These are phyloP conservation scores for Dioszegia crocea DNA, from an alignment of 768 basidiomycete genomes.

Conservation along the genomic window DNA sequence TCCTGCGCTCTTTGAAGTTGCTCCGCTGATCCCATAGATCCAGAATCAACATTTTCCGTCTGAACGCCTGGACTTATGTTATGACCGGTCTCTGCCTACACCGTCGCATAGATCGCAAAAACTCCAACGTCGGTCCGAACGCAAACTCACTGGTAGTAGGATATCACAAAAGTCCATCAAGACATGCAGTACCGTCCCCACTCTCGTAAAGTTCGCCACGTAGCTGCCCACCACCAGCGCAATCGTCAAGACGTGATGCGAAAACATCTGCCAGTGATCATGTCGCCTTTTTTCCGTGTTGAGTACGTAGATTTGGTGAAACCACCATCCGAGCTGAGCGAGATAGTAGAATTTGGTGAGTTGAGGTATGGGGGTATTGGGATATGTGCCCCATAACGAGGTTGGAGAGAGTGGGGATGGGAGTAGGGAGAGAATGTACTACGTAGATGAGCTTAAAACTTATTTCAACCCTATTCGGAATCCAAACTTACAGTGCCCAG, in stretches of 20 bases:
- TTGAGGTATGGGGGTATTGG: constrained; percentile 72
- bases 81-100: too few relatives aligned
- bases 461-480: too few relatives aligned
- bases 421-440: constrained; percentile 77
- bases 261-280: constrained; percentile 94
- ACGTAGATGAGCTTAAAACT: too few relatives aligned
- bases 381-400: constrained; percentile 74
- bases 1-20: too few relatives aligned
- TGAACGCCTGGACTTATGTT: too few relatives aligned
- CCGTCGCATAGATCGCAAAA: too few relatives aligned
- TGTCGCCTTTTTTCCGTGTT: constrained; percentile 87
- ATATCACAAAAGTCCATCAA: constrained; percentile 95
- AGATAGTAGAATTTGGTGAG: constrained; percentile 87
- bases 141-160: constrained; percentile 79
- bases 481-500: constrained; percentile 72
- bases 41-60: too few relatives aligned
- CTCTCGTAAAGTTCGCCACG: constrained; percentile 74
- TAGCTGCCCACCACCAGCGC: constrained; percentile 73
- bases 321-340: constrained; percentile 77
- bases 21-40: too few relatives aligned
- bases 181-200: constrained; percentile 83
- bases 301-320: constrained; percentile 84
- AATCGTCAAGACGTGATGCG: constrained; percentile 88
- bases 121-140: too few relatives aligned
- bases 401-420: constrained; percentile 63